Conservation (phyloP, 2,329 filamentous ascomycete species). For the Alternaria sp. region DNA sequence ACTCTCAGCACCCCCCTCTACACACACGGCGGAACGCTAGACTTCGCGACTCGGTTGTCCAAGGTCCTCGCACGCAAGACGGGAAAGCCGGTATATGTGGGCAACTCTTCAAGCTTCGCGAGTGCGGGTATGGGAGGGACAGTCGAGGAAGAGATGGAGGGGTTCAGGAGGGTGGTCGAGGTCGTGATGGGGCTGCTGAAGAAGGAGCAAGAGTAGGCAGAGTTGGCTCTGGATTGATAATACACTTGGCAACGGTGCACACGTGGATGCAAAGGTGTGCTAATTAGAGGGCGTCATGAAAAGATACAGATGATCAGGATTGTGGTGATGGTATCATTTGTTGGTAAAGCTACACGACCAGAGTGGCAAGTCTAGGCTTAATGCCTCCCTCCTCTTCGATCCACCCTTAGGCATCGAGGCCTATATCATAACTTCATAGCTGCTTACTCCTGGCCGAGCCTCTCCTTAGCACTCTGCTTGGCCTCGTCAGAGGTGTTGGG, state of each 20-base stretch:
- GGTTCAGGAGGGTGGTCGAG: constrained; percentile 75
- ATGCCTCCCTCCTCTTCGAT: constrained; percentile 1
- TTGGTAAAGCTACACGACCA: background rate
- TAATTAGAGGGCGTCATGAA: background rate
- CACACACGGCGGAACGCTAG: constrained; percentile 74
- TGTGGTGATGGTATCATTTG: background rate
- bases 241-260: too few species aligned
- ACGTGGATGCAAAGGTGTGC: too few species aligned
- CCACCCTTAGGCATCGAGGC: background rate
- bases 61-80: constrained; percentile 80
- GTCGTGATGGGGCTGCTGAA: constrained; percentile 66
- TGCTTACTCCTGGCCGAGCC: constrained; percentile 49
- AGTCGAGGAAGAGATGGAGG: constrained; percentile 94
- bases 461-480: constrained; percentile 62
- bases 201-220: constrained; percentile 7
- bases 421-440: background rate
- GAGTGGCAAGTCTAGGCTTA: background rate
- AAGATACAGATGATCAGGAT: background rate
- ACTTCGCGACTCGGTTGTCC: constrained; percentile 85
- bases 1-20: constrained; percentile 82
- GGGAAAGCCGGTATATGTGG: constrained; percentile 82
- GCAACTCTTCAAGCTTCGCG: constrained; percentile 81
- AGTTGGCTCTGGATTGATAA: too few species aligned
- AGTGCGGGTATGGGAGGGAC: constrained; percentile 77
- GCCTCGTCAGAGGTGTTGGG: constrained; percentile 64